Evolutionary conservation across 2,329 filamentous ascomycete species (phyloP).

Genomic region (Colletotrichum aenigma): DNA sequence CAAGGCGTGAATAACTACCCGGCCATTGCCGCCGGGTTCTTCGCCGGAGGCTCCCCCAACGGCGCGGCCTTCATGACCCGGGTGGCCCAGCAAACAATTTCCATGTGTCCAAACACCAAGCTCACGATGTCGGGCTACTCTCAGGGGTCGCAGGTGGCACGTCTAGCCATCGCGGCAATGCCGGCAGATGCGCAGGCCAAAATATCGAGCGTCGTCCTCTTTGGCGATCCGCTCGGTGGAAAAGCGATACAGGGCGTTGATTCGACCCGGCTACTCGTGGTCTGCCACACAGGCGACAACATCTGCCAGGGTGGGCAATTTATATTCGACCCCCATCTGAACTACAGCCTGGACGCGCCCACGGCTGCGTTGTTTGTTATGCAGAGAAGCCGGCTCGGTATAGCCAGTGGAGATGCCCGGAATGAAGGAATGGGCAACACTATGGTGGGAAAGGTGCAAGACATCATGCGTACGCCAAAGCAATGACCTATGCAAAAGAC

Average conservation of each 20-base stretch:
- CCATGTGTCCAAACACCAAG: constrained; percentile 27
- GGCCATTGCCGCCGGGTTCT: neutral
- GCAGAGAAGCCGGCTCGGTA: constrained; percentile 26
- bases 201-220: constrained; percentile 33
- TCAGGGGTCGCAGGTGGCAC: constrained; percentile 30
- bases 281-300: constrained; percentile 31
- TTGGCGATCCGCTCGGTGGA: constrained; percentile 30
- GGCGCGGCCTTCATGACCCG: constrained; percentile 35
- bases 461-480: neutral
- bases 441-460: constrained; percentile 20
- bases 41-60: constrained; percentile 1
- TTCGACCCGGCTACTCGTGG: constrained; percentile 21
- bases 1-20: constrained; percentile 29
- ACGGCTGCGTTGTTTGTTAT: constrained; percentile 23
- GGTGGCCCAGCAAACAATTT: constrained; percentile 29
- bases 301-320: constrained; percentile 27
- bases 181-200: constrained; percentile 16
- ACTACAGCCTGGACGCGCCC: constrained; percentile 21
- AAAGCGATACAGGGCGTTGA: constrained; percentile 25
- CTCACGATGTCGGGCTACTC: constrained; percentile 32
- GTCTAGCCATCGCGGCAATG: constrained; percentile 28
- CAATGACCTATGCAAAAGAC: neutral
- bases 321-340: constrained; percentile 13
- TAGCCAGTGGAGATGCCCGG: constrained; percentile 26
- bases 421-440: constrained; percentile 25